Conservation (phyloP, 2,329 filamentous ascomycete genomes). For the Fusarium scirpi region DNA sequence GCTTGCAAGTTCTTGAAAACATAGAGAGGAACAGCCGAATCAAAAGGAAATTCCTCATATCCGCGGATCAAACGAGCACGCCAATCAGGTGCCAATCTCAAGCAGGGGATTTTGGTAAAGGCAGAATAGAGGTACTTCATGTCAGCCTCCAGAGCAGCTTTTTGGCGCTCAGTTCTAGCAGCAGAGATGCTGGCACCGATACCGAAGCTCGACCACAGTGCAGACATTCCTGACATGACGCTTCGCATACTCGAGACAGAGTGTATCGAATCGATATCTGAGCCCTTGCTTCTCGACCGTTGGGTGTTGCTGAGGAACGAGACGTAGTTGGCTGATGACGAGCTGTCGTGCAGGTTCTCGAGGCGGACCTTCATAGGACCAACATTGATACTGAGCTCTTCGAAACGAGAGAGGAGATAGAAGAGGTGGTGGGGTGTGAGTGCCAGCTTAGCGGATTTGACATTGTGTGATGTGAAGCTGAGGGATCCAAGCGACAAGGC, state of each 20-base stretch:
- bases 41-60: slow-evolving; percentile 98
- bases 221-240: slow-evolving; percentile 96
- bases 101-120: slow-evolving; percentile 96
- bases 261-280: slow-evolving; percentile 90
- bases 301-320: slow-evolving; percentile 88
- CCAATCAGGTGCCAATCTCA: slow-evolving; percentile 92
- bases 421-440: slow-evolving; percentile 97
- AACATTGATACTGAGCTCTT: slow-evolving; percentile 89
- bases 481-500: slow-evolving; percentile 89
- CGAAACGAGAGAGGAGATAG: slow-evolving; percentile 94
- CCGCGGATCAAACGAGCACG: slow-evolving; percentile 89
- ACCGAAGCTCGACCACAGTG: slow-evolving; percentile 89
- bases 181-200: slow-evolving; percentile 82
- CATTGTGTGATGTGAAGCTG: slow-evolving; percentile 83
- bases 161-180: slow-evolving; percentile 89
- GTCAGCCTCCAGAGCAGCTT: slow-evolving; percentile 85
- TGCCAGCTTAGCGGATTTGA: slow-evolving; percentile 91
- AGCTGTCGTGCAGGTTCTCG: slow-evolving; percentile 92
- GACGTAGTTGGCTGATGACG: slow-evolving; percentile 90
- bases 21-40: slow-evolving; percentile 95
- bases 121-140: slow-evolving; percentile 97
- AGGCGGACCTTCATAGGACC: slow-evolving; percentile 96
- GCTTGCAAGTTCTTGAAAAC: slow-evolving; percentile 97
- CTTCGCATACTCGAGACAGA: slow-evolving; percentile 97
- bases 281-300: slow-evolving; percentile 80